A percentile compares a stretch with the other conserved stretches of the same genome.
phyloP scores from a whole-genome alignment of 2,329 filamentous ascomycete genomes.

The Chalara sp. region DNA sequence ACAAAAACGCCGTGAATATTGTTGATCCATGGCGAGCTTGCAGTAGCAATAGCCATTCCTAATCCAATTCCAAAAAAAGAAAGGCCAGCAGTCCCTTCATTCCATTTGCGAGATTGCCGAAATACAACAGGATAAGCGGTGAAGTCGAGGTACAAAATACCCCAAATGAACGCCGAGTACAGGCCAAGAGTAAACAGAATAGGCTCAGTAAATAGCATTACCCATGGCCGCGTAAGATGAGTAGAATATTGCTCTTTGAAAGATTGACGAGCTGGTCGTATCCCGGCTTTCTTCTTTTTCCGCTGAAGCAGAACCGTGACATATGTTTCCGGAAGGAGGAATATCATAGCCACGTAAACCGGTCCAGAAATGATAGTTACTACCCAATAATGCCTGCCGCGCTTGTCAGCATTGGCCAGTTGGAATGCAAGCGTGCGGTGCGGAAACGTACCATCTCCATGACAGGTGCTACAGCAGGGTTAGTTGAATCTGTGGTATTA shows the following conservation, averaged over 20 bases:
- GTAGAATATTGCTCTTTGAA: conserved; percentile 50
- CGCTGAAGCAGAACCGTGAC: no score
- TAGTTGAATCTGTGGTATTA: no score
- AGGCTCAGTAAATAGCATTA: not conserved
- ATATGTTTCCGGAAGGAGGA: no score
- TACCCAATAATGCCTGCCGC: conserved; percentile 59
- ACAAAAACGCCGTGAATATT: not conserved
- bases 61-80: not conserved
- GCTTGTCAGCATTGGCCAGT: conserved; percentile 57
- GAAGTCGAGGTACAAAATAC: not conserved
- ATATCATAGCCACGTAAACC: conserved; percentile 45
- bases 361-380: conserved; percentile 68
- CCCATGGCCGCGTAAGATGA: not conserved
- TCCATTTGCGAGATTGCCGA: not conserved
- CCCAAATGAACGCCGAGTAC: not conserved
- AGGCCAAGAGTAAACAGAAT: not conserved
- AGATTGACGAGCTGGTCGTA: conserved; percentile 27
- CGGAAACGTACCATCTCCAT: no score
- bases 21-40: not conserved
- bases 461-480: no score
- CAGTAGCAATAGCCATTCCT: not conserved
- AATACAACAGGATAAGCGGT: not conserved
- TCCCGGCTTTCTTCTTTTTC: no score
- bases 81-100: not conserved
- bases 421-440: conserved; percentile 50